Conservation (phyloP, 78 protist species). For the Creolimax fragrantissima region DNA sequence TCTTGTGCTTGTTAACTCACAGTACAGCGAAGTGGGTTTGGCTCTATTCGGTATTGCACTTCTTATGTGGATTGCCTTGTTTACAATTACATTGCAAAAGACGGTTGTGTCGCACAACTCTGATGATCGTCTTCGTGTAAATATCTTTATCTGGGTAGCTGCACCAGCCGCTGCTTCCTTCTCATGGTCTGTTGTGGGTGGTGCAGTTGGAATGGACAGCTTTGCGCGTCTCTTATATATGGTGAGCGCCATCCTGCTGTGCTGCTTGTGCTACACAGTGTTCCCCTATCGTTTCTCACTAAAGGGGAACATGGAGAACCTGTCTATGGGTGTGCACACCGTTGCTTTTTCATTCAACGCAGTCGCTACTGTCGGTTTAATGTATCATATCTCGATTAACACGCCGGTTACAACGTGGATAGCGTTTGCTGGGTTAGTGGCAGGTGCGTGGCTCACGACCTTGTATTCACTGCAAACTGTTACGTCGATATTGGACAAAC, state of each 20-base stretch:
- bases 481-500: not conserved
- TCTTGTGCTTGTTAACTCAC: not conserved
- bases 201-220: not conserved
- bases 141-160: slow-evolving; percentile 17
- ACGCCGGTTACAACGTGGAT: not conserved
- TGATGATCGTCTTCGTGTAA: not conserved
- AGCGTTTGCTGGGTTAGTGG: not conserved
- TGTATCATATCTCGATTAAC: not conserved
- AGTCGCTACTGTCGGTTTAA: not conserved
- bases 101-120: not conserved
- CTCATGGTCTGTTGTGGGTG: not conserved
- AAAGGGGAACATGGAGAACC: not conserved
- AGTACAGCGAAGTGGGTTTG: not conserved
- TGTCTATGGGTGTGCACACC: slow-evolving; percentile 6
- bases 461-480: not conserved
- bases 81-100: not conserved
- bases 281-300: not conserved
- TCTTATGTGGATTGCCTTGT: not conserved
- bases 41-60: not conserved
- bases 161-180: not conserved
- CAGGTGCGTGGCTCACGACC: slow-evolving; percentile 11
- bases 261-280: not conserved
- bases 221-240: not conserved
- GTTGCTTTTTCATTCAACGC: slow-evolving; percentile 13
- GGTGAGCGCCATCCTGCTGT: not conserved